These are phyloP conservation scores for Phaeosphaeria sp. DNA, from an alignment of 2,329 filamentous ascomycete species.

Conservation along the genomic window DNA sequence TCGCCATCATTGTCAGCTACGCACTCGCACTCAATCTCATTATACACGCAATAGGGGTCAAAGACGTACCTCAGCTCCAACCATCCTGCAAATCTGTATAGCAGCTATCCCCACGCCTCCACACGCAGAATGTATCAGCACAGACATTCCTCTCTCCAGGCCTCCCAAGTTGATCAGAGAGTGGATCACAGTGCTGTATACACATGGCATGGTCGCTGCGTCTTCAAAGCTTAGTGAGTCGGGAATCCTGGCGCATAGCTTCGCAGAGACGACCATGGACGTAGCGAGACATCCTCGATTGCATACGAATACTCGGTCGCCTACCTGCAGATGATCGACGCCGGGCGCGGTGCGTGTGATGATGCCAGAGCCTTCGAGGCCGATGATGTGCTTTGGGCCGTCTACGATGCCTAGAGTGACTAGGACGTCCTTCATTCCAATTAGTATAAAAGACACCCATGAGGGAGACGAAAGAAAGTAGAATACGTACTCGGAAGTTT, in stretches of 20 bases:
- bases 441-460: too few relatives aligned
- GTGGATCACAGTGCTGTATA: constrained; percentile 32
- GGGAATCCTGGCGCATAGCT: constrained; percentile 27
- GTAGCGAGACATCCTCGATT: constrained; percentile 7
- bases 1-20: constrained; percentile 2
- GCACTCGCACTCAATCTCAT: too few relatives aligned
- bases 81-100: constrained; percentile 4
- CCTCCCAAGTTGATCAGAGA: constrained; percentile 26
- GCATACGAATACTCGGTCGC: constrained; percentile 24
- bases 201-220: constrained; percentile 31
- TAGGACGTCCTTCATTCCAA: background rate
- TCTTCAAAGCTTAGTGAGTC: constrained; percentile 33
- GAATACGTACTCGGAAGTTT: background rate
- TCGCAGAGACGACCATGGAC: background rate
- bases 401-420: background rate
- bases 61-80: constrained; percentile 15
- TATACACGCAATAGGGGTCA: too few relatives aligned
- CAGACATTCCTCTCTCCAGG: constrained; percentile 12
- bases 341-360: constrained; percentile 16
- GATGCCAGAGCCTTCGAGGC: constrained; percentile 23
- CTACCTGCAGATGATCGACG: constrained; percentile 11
- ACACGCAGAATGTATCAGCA: constrained; percentile 20
- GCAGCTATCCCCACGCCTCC: constrained; percentile 25
- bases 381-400: constrained; percentile 1
- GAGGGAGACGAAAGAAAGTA: too few relatives aligned